Evolutionary conservation across 2,329 filamentous ascomycete genomes (phyloP), one percentile per base, ranked within the genome.

Genomic region (Nemania abortiva): DNA sequence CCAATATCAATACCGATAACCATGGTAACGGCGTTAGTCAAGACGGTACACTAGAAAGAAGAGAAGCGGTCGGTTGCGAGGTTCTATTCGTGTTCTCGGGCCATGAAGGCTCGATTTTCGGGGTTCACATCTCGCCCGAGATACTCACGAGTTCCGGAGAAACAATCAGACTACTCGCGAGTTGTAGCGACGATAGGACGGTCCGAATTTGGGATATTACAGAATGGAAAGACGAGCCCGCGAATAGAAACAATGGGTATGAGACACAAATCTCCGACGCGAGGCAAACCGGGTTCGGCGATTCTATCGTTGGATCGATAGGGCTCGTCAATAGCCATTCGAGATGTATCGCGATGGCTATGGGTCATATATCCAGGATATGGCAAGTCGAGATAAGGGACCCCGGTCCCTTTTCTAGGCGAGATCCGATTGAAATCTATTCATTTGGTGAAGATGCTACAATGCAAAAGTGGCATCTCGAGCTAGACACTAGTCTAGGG

Each of bases 91-190:
- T 88, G 27, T 85, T 91, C 58, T 83, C 84, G 0, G 90, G 89
- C 0, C 96, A 99, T 76, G 94, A 98, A 76, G 96, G 96, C 0
- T 98, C 95, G 0, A 91, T 99, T 31, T 99, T 98, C 73, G 95
- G 94, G 1, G 92, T 99, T 2, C 86, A 90, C 37, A 91, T 98
- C 42, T 97, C 94, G 0, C 82, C 86, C 0, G 77, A 82, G 72
- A 79, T 91, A 22, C 69, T 71, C 6, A 72, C 81, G 24, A 70
- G 78, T 1, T 78, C 81, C 15, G 82, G 82, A 0, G 77, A 76
- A 6, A 77, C 77, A 22, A 82, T 83, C 29, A 85, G 92, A 60
- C 79, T 97, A n/a, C 84, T 99, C 39, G 92, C 91, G 15, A 98
- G 93, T 75, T 99, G 96, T 78, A 98, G 95, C 76, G 96, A 99